Base-by-base conservation (phyloP, 1,284 basidiomycete genomes). In the Cryptococcus neoformans region DNA sequence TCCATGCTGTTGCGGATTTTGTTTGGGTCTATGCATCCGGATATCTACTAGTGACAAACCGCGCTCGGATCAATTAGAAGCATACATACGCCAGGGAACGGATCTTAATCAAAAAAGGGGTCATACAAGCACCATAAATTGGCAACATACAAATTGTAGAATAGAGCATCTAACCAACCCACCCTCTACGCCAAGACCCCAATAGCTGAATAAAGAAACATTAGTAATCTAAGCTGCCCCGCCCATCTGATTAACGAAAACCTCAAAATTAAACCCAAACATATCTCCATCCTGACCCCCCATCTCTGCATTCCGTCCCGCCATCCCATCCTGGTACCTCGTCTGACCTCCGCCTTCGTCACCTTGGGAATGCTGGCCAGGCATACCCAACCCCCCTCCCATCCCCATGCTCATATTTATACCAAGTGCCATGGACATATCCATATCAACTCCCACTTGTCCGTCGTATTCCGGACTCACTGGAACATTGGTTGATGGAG, bases 401-500 rank as follows among this genome's bases (percentile, higher is more conserved):
- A 48, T 51, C 36, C 49, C 51, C 37, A 39, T 48, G n/a, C 42
- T 42, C 45, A 47, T 44, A 11, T 54, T 58, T 28, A 69, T 60
- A 1, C 67, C 66, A 5, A 69, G 44, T 4, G 66, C 67, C 52
- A 63, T 62, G 8, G 59, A 59, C 60, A 66, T 63, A 51, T 69
- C 64, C 60, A 60, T 62, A 39, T 65, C 61, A 28, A 62, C 54
- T 48, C 21, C 49, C 51, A 45, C 41, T 11, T 21, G 41, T 38
- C 44, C 17, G 37, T 45, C 44, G 45, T 17, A 45, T 8, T 54
- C 51, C 8, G 49, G 51, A 17, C 34, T 40, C 35, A 37, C 16
- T 12, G 40, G 6, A 11, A 41, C 6, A 16, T 12, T 41, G 16
- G 11, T 16, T 12, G 16, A 12, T 11, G 40, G 40, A 12, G 40